Percentiles rank a stretch among this genome's conserved stretches.
These are phyloP conservation scores for Hanseniaspora thailandica DNA, from an alignment of 805 yeast species.

Conservation along the genomic window DNA sequence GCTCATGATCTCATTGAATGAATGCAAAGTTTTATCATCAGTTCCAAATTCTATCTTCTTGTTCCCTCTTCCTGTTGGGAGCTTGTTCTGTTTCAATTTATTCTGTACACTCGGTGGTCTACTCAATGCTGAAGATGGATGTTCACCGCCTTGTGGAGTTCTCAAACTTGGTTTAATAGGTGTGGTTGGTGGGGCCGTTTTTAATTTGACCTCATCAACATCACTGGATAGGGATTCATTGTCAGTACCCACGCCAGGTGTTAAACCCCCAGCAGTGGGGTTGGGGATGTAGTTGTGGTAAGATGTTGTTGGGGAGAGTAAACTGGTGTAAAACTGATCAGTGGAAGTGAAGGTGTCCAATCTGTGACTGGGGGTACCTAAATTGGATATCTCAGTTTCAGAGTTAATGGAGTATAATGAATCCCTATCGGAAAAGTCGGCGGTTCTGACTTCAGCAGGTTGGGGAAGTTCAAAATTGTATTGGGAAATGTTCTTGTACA, in stretches of 20 bases:
- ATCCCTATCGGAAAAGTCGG: background rate
- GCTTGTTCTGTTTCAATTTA: background rate
- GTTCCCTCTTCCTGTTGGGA: background rate
- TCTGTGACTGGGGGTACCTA: background rate
- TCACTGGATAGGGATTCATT: background rate
- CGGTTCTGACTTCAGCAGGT: background rate
- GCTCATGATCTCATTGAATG: slow-evolving; percentile 58
- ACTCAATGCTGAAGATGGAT: background rate
- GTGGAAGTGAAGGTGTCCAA: background rate
- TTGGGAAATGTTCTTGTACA: slow-evolving; percentile 22
- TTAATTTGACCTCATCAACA: background rate
- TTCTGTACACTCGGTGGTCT: background rate
- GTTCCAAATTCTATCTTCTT: slow-evolving; percentile 25
- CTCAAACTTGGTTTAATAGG: background rate
- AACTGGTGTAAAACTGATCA: background rate
- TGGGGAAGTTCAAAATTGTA: background rate
- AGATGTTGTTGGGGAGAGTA: slow-evolving; percentile 2
- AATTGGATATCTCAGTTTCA: background rate
- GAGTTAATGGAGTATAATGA: slow-evolving; percentile 1
- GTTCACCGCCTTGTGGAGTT: background rate
- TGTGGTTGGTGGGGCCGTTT: background rate
- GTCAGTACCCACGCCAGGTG: background rate
- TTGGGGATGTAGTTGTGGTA: background rate
- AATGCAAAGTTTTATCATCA: slow-evolving; percentile 38
- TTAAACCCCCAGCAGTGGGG: background rate